Conservation (phyloP, 2,329 filamentous ascomycete species). For the Ascochyta koolunga region DNA sequence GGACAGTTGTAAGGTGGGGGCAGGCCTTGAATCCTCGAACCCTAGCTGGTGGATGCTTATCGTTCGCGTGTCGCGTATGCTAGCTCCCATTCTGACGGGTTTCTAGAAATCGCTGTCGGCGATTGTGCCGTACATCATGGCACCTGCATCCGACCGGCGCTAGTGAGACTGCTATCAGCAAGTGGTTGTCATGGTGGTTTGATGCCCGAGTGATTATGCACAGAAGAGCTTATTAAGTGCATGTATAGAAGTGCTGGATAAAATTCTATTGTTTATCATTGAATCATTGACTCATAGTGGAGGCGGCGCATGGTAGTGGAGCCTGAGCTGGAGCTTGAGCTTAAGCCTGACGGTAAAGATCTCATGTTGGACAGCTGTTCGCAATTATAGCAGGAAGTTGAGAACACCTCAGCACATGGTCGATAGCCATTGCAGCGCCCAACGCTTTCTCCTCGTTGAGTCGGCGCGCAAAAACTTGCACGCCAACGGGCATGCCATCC, state of each 20-base stretch:
- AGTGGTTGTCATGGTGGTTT: too few relatives aligned
- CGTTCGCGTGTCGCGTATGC: background rate
- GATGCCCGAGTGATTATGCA: too few relatives aligned
- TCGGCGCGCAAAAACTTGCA: slow-evolving; percentile 46
- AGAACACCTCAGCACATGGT: slow-evolving; percentile 16
- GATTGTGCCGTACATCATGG: background rate
- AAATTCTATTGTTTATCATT: too few relatives aligned
- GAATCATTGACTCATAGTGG: background rate
- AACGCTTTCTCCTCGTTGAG: slow-evolving; percentile 49
- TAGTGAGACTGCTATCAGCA: background rate
- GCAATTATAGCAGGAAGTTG: background rate
- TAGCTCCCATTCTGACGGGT: background rate
- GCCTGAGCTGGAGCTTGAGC: too few relatives aligned
- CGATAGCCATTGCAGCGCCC: slow-evolving; percentile 43
- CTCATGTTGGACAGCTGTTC: background rate
- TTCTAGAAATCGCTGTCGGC: background rate
- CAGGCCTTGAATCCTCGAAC: background rate
- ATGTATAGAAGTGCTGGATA: too few relatives aligned
- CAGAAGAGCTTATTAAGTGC: too few relatives aligned
- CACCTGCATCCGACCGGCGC: background rate
- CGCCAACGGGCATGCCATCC: slow-evolving; percentile 46
- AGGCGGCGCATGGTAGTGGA: background rate
- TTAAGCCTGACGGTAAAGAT: background rate
- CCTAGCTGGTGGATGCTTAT: background rate
- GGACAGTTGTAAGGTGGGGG: slow-evolving; percentile 10